These are phyloP conservation scores for Chaetomium strumarium DNA, from an alignment of 2,329 filamentous ascomycete genomes.

Conservation along the genomic window DNA sequence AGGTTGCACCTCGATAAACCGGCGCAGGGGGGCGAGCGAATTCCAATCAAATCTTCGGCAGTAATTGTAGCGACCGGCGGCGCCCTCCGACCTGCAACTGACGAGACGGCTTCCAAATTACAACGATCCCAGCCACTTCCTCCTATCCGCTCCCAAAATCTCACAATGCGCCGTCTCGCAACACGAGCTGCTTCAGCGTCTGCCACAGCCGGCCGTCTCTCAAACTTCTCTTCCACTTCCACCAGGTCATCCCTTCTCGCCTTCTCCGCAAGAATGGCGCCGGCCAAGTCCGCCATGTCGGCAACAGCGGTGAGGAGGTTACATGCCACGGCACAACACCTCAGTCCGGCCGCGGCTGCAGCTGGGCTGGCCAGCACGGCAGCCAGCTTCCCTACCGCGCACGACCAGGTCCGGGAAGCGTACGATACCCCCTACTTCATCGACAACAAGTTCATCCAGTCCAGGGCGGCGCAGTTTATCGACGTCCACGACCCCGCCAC, in stretches of 20 bases:
- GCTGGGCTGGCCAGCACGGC: slow-evolving; percentile 45
- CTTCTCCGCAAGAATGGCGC: slow-evolving; percentile 29
- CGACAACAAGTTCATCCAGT: slow-evolving; percentile 70
- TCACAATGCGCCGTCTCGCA: slow-evolving; percentile 43
- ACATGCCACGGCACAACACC: slow-evolving; percentile 51
- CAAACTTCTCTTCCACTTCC: slow-evolving; percentile 19
- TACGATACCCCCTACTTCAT: slow-evolving; percentile 74
- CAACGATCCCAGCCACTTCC: background rate
- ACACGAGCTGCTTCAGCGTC: slow-evolving; percentile 33
- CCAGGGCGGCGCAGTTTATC: slow-evolving; percentile 65
- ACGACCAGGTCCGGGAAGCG: slow-evolving; percentile 63
- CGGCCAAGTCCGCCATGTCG: slow-evolving; percentile 27
- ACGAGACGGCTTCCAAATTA: background rate
- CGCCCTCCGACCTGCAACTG: background rate
- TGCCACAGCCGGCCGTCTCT: slow-evolving; percentile 31
- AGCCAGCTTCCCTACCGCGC: slow-evolving; percentile 61
- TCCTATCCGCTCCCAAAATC: background rate
- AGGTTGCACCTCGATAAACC: background rate
- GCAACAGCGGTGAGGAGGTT: slow-evolving; percentile 45
- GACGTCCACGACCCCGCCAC: slow-evolving; percentile 78
- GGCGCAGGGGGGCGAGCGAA: background rate
- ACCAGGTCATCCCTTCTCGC: slow-evolving; percentile 21
- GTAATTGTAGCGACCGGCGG: slow-evolving; percentile 22
- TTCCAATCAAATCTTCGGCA: slow-evolving; percentile 14
- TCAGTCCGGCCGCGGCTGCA: slow-evolving; percentile 46